phyloP scores from a whole-genome alignment of 805 yeast species.

The Kuraishia cidri region DNA sequence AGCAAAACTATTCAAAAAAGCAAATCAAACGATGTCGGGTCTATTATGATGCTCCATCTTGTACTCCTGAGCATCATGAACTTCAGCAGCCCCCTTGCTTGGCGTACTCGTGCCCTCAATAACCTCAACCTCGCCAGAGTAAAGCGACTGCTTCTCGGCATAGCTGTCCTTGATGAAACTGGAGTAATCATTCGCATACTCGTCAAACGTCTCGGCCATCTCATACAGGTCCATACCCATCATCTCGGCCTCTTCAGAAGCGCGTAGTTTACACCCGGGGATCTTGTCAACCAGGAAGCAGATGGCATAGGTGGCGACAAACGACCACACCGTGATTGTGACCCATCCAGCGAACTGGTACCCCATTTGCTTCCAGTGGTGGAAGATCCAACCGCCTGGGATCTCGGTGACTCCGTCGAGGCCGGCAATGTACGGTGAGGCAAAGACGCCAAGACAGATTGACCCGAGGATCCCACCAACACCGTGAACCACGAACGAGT shows the following conservation, averaged over 20 bases:
- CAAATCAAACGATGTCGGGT: not conserved
- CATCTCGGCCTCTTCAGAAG: slow-evolving; percentile 33
- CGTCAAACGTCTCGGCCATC: slow-evolving; percentile 38
- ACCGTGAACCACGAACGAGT: slow-evolving; percentile 83
- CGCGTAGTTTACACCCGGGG: slow-evolving; percentile 40
- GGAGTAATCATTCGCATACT: slow-evolving; percentile 15
- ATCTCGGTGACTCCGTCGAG: slow-evolving; percentile 62
- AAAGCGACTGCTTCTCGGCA: not conserved
- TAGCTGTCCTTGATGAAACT: not conserved
- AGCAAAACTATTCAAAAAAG: not conserved
- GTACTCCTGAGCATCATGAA: too few species aligned
- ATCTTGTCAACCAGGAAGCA: slow-evolving; percentile 39
- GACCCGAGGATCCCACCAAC: slow-evolving; percentile 83
- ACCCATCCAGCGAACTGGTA: slow-evolving; percentile 35
- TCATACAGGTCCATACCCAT: slow-evolving; percentile 43
- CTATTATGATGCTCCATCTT: too few species aligned
- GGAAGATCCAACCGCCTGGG: slow-evolving; percentile 72
- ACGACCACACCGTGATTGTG: slow-evolving; percentile 34
- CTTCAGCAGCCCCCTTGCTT: too few species aligned
- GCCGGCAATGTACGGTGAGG: slow-evolving; percentile 59
- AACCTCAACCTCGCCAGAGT: not conserved
- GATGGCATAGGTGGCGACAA: slow-evolving; percentile 28
- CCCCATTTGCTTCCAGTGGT: slow-evolving; percentile 34
- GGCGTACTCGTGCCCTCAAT: not conserved
- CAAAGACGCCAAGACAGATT: slow-evolving; percentile 73